phyloP scores from a whole-genome alignment of 305 asterid species.

The Solanum chacoense region DNA sequence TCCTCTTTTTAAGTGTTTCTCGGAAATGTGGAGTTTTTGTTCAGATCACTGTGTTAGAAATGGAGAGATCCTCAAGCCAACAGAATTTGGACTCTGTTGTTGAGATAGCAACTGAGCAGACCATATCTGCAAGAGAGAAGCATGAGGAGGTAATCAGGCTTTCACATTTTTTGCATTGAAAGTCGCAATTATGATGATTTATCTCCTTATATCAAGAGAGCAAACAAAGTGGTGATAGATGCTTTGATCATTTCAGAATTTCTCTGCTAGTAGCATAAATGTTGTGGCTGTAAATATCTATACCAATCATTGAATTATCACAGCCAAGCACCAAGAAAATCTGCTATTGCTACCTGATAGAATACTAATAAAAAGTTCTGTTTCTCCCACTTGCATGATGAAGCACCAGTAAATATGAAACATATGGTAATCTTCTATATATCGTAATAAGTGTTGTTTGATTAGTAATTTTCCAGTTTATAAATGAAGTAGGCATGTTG shows the following conservation, averaged over 20 bases:
- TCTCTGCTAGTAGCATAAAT: not conserved
- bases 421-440: not conserved
- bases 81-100: conserved; percentile 44
- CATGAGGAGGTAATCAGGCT: conserved; percentile 50
- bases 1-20: conserved; percentile 5
- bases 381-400: conserved; percentile 1
- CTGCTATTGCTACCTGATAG: not conserved
- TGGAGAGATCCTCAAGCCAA: conserved; percentile 78
- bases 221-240: not conserved
- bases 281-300: not conserved
- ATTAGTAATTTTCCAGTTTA: not conserved
- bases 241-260: not conserved
- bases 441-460: not conserved
- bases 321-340: not conserved
- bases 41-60: conserved; percentile 64
- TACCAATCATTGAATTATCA: not conserved
- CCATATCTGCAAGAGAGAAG: conserved; percentile 48
- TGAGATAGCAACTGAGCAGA: conserved; percentile 58
- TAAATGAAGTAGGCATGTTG: not conserved
- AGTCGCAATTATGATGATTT: not conserved
- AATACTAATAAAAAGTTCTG: not conserved
- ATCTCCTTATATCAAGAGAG: not conserved
- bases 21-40: conserved; percentile 9
- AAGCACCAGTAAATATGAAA: not conserved
- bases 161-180: conserved; percentile 5